These are phyloP conservation scores for Gonium pectorale DNA, from an alignment of 139 green algal species.

Conservation along the genomic window DNA sequence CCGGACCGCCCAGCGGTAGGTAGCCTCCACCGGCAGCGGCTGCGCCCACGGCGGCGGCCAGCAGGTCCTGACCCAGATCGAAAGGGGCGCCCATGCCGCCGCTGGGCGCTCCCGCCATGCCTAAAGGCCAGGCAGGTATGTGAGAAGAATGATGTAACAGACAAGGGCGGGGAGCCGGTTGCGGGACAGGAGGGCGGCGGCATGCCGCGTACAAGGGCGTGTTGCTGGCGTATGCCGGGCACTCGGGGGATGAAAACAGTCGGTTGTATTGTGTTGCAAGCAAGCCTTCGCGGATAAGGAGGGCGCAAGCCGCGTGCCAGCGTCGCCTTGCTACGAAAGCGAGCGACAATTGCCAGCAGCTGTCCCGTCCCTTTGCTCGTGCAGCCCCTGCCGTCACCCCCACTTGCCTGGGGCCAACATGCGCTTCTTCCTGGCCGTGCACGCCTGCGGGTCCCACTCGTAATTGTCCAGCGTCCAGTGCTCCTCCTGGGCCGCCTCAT, in stretches of 20 bases:
- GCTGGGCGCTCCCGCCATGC: neutral
- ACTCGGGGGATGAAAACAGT: neutral
- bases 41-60: neutral
- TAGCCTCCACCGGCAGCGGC: no score
- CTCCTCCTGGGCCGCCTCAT: conserved; percentile 3
- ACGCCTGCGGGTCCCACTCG: conserved; percentile 13
- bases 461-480: conserved; percentile 17
- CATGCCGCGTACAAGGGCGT: no score
- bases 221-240: no score
- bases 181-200: no score
- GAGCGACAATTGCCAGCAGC: neutral
- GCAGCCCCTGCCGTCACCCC: neutral
- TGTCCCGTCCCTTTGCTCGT: neutral
- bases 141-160: neutral
- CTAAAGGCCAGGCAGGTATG: neutral
- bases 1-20: neutral
- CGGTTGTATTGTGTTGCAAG: neutral
- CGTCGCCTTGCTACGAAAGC: neutral
- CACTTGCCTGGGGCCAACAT: neutral
- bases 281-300: neutral
- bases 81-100: neutral
- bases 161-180: no score
- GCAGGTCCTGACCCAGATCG: neutral
- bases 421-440: conserved; percentile 5
- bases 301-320: no score